These are phyloP conservation scores for Euryodendron excelsum DNA, from an alignment of 148 eudicot genomes.

Conservation along the genomic window DNA sequence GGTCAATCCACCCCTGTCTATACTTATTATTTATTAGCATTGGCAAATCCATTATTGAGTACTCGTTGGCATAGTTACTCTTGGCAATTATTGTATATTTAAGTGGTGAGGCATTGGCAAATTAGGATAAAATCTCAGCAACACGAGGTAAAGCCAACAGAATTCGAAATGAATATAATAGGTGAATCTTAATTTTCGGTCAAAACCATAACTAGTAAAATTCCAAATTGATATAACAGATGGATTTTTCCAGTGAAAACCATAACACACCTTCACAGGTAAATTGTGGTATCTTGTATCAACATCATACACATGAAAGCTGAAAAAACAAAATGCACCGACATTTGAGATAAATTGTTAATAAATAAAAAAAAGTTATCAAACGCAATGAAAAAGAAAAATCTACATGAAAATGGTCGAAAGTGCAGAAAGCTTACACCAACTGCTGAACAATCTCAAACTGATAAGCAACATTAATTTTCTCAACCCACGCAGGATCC, in stretches of 20 bases:
- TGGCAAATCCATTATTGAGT: no score
- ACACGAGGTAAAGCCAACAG: no score
- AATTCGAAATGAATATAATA: no score
- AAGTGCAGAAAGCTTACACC: conserved; percentile 43
- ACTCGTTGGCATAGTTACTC: no score
- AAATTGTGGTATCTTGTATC: conserved; percentile 74
- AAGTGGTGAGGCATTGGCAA: no score
- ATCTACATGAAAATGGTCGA: not conserved
- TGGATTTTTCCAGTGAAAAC: not conserved
- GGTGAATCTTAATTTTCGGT: no score
- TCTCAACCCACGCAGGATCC: conserved; percentile 79
- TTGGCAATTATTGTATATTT: no score
- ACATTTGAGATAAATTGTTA: conserved; percentile 10
- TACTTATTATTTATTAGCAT: no score
- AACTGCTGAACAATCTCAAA: conserved; percentile 85
- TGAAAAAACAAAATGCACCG: conserved; percentile 27
- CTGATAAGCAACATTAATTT: conserved; percentile 64
- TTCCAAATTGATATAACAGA: not conserved
- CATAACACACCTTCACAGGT: conserved; percentile 59
- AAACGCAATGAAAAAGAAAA: not conserved
- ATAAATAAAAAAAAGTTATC: not conserved
- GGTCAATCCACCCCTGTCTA: no score
- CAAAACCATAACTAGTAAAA: no score
- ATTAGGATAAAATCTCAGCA: no score
- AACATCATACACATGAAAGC: conserved; percentile 79